Evolutionary conservation across 2,329 filamentous ascomycete genomes (phyloP).

Genomic region (Venturia oleaginea): DNA sequence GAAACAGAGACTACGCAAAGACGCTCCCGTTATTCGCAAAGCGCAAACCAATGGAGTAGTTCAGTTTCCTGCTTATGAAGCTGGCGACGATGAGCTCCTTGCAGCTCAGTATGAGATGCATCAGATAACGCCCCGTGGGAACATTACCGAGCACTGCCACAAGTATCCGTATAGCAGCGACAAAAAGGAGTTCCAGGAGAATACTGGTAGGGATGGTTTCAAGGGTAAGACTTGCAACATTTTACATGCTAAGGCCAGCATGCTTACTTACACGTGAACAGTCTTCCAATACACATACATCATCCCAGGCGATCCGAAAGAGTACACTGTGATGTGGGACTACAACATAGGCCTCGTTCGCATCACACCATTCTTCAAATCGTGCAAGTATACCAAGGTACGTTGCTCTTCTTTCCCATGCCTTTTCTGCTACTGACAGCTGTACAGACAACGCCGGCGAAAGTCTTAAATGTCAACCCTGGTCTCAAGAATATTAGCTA

Average conservation of each 20-base stretch:
- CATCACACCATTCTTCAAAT: conserved; percentile 93
- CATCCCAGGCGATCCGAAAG: conserved; percentile 54
- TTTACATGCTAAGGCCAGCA: neutral
- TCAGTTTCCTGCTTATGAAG: conserved; percentile 67
- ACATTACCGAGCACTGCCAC: conserved; percentile 41
- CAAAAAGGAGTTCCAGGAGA: conserved; percentile 80
- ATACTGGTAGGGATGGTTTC: conserved; percentile 80
- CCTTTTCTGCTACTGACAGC: conserved; percentile 6
- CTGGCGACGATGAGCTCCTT: conserved; percentile 43
- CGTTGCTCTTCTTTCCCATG: conserved; percentile 18
- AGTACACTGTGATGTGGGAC: conserved; percentile 87
- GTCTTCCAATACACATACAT: conserved; percentile 80
- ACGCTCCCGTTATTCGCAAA: conserved; percentile 53
- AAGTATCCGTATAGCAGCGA: conserved; percentile 93
- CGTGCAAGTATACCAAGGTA: conserved; percentile 79
- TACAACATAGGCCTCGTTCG: conserved; percentile 90
- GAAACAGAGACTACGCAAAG: conserved; percentile 54
- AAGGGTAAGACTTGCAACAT: conserved; percentile 54
- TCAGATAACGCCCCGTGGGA: conserved; percentile 55
- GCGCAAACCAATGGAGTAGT: conserved; percentile 56
- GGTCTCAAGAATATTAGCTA: conserved; percentile 84
- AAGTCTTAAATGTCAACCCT: conserved; percentile 59
- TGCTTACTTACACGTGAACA: conserved; percentile 31
- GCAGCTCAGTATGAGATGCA: conserved; percentile 52
- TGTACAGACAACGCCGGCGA: conserved; percentile 72